Conservation (phyloP, 768 basidiomycete genomes). For the Suillus luteus region DNA sequence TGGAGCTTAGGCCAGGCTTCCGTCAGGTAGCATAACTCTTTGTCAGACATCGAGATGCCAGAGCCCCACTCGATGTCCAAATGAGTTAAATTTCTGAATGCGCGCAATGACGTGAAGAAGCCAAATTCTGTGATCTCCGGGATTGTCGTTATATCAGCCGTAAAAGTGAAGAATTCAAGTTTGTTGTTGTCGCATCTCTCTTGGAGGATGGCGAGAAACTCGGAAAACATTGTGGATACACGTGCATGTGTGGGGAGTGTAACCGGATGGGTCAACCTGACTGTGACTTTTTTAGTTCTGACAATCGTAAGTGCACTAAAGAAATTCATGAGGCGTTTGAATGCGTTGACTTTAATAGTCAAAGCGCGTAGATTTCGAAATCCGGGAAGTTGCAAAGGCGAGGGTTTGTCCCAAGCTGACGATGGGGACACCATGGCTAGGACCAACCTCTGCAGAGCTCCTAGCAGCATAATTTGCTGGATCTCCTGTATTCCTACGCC, state of each 20-base stretch:
- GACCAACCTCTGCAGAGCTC: not conserved
- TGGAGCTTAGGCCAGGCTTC: slow-evolving; percentile 26
- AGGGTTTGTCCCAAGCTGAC: not conserved
- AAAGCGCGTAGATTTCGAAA: not conserved
- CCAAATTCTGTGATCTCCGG: too few species aligned
- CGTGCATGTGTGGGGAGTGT: too few species aligned
- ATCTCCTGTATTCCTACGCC: not conserved
- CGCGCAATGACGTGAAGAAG: not conserved
- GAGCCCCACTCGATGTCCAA: too few species aligned
- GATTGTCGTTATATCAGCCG: rapidly evolving
- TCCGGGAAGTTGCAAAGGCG: too few species aligned
- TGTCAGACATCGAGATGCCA: slow-evolving; percentile 23
- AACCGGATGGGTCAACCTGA: too few species aligned
- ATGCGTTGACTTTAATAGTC: rapidly evolving
- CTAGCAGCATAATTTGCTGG: not conserved
- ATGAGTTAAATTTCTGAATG: not conserved
- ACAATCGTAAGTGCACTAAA: not conserved
- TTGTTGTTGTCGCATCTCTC: not conserved
- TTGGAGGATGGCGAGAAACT: not conserved
- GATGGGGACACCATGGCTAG: not conserved
- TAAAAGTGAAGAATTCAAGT: not conserved
- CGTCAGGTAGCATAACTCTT: slow-evolving; percentile 16
- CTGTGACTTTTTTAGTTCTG: not conserved
- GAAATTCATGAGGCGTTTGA: not conserved
- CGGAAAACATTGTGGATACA: not conserved